Base-by-base conservation (phyloP, 2,329 filamentous ascomycete genomes). In the Ophiocordyceps robertsii region DNA sequence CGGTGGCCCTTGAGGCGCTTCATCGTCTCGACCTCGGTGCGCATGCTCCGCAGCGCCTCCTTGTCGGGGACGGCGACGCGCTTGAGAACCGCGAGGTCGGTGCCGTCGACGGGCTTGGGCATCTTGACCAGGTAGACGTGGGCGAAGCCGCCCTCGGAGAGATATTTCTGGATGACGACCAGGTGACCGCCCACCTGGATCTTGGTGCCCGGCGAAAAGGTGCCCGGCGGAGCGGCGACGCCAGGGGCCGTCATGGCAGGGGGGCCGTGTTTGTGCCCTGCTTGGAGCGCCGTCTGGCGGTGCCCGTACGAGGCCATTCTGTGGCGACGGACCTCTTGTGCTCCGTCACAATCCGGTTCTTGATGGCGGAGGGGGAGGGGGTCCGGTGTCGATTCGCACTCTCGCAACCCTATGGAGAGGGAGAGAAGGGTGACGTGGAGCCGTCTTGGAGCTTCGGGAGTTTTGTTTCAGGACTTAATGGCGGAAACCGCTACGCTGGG, bases 1-100 rank as follows among this genome's bases (percentile, higher is more conserved):
- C 81, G 80, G 72, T 96, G 92, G 44, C 92, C 92, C 70, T 95
- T 95, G 54, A 98, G 74, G 65, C 92, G 89, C 79, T 98, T 98
- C 92, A 98, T 98, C 13, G 92, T 98, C 68, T 98, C 92, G 53
- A 98, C 92, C 71, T 98, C 92, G 51, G 82, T 96, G 62, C 92
- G 81, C 92, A 98, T 96, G 63, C 85, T 89, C 48, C 86, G 84
- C 65, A 98, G 71, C 45, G 90, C 79, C 50, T 94, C 85, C 72
- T 94, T 95, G 65, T 98, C 92, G 29, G 92, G 88, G 41, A 96
- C 92, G 31, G 92, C 92, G 45, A 98, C 92, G 57, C 92, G 75
- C 72, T 98, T 95, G 56, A 95, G 70, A 39, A 95, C 89, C 12
- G 86, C 88, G 53, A 79, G 70, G 53, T 93, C 84, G 49, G 83